Evolutionary conservation across 2,329 filamentous ascomycete genomes (phyloP), one percentile per base, ranked within the genome.

Genomic region (Alternaria sp.): DNA sequence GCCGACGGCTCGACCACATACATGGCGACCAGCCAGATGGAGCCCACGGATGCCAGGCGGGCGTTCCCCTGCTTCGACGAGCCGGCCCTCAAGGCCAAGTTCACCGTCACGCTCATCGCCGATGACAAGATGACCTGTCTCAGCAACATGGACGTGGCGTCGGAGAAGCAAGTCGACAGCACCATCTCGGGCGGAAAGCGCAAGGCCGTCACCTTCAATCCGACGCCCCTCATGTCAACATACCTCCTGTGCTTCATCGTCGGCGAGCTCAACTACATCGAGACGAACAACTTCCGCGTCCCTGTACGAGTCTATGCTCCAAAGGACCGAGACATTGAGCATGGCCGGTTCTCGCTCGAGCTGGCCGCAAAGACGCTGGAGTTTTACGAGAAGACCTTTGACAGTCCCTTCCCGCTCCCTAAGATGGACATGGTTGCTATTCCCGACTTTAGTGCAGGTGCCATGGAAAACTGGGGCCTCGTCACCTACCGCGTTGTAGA

Each of bases 381-480:
- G 28, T 98, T 97, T 79, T 98, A 98, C 82, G 94, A 98, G 80
- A 93, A 97, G 81, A 92, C 93, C 3, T 98, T 98, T 70, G 92
- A 92, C 69, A 94, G 89, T 78, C 84, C 91, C 32, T 97, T 95
- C 76, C 93, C 93, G 7, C 83, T 97, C 43, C 93, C 93, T 54
- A 97, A 97, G 86, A 95, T 97, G 92, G 93, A 97, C 80, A 95
- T 97, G 90, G 90, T 97, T 70, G 94, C 94, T 45, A 94, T 98
- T 74, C 94, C 94, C 16, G 94, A 98, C 78, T 98, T 98, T 78
- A 93, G 93, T 52, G 93, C 93, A 50, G 94, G 94, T 64, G 94
- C 94, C 61, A 97, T 98, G 94, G 94, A 98, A 85, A 98, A 98
- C 80, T 98, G 94, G 94, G 94, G 94, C 76, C 84, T 98, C 54